Evolutionary conservation across 495 filamentous ascomycete genomes (phyloP).

Genomic region (Antarctomyces pellizariae): DNA sequence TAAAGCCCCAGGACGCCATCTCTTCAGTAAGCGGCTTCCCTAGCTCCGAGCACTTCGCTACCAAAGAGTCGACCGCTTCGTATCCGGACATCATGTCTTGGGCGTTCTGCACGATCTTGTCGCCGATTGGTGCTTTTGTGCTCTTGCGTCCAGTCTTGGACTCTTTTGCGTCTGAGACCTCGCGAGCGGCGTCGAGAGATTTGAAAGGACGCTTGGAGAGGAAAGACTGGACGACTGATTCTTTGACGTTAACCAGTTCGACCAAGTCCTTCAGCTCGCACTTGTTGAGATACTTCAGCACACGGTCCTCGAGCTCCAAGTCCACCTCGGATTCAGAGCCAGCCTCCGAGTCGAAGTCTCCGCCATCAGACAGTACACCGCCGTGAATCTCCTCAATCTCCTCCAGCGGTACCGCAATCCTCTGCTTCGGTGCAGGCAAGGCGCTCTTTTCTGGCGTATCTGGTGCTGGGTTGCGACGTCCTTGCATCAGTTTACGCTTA

Average conservation of each 20-base stretch:
- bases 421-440: too few relatives aligned
- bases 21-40: conserved; percentile 41
- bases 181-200: conserved; percentile 34
- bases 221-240: conserved; percentile 39
- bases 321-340: conserved; percentile 17
- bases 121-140: conserved; percentile 25
- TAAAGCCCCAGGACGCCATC: conserved; percentile 58
- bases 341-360: conserved; percentile 25
- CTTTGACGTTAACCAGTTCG: conserved; percentile 50
- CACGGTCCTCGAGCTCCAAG: conserved; percentile 25
- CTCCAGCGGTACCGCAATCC: too few relatives aligned
- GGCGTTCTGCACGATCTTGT: conserved; percentile 49
- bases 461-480: conserved; percentile 25
- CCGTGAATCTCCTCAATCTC: too few relatives aligned
- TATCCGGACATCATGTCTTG: conserved; percentile 44
- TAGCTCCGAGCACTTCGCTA: conserved; percentile 41
- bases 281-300: conserved; percentile 66
- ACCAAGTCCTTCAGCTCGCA: conserved; percentile 47
- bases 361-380: conserved; percentile 23
- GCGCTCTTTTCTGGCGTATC: conserved; percentile 13
- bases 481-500: conserved; percentile 29
- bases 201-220: conserved; percentile 45
- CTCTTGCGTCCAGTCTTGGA: conserved; percentile 20
- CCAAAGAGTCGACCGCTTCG: conserved; percentile 59
- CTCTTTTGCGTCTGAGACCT: conserved; percentile 25